phyloP scores from a whole-genome alignment of 75 land plant genomes.

The Picea sitchensis region DNA sequence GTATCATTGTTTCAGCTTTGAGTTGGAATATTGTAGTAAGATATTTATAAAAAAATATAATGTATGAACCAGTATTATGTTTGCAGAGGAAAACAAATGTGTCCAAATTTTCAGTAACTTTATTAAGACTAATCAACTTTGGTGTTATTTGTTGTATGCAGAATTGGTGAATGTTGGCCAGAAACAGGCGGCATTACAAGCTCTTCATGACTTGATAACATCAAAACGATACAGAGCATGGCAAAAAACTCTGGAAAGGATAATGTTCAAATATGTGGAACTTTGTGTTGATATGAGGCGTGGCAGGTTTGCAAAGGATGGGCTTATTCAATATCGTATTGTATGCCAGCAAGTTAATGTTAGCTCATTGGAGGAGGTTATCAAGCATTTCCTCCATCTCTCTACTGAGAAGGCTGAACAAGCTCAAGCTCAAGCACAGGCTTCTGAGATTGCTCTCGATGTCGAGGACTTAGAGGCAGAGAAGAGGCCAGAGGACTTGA shows the following conservation, averaged over 20 bases:
- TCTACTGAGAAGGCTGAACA: slow-evolving; percentile 85
- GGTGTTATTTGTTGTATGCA: slow-evolving; percentile 19
- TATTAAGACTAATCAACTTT: too few species aligned
- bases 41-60: too few species aligned
- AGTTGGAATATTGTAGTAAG: too few species aligned
- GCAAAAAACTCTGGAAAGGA: slow-evolving; percentile 87
- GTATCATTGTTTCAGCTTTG: too few species aligned
- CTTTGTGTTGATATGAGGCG: slow-evolving; percentile 92
- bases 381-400: slow-evolving; percentile 84
- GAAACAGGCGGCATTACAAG: slow-evolving; percentile 84
- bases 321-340: slow-evolving; percentile 89
- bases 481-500: slow-evolving; percentile 85
- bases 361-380: slow-evolving; percentile 87
- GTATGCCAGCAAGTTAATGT: slow-evolving; percentile 97
- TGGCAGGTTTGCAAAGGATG: slow-evolving; percentile 95
- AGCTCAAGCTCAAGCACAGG: slow-evolving; percentile 82
- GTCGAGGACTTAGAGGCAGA: slow-evolving; percentile 93
- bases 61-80: too few species aligned
- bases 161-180: slow-evolving; percentile 95
- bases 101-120: too few species aligned
- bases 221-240: slow-evolving; percentile 83
- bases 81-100: too few species aligned
- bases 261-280: slow-evolving; percentile 94
- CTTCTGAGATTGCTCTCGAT: slow-evolving; percentile 83
- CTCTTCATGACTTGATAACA: slow-evolving; percentile 80